A percentile compares a stretch with the other conserved stretches of the same genome.
These are phyloP conservation scores for Monosporozyma unispora DNA, from an alignment of 805 yeast genomes.

Conservation along the genomic window DNA sequence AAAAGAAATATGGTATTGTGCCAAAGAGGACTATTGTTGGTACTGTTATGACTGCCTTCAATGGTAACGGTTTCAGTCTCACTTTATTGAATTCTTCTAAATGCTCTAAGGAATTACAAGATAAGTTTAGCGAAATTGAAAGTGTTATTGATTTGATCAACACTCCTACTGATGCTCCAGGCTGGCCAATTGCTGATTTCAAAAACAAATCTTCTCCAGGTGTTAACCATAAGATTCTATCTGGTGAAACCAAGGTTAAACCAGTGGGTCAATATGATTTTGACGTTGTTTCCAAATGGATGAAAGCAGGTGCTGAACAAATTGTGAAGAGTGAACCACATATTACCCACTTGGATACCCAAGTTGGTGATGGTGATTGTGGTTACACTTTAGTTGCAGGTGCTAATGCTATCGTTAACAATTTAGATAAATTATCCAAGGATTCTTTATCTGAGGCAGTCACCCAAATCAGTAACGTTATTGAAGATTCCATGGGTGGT, in stretches of 20 bases:
- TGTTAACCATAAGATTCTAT: conserved; percentile 23
- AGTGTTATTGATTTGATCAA: conserved; percentile 51
- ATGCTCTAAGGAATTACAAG: conserved; percentile 33
- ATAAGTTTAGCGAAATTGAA: conserved; percentile 25
- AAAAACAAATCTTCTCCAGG: conserved; percentile 25
- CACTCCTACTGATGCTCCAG: conserved; percentile 68
- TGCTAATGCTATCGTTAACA: conserved; percentile 57
- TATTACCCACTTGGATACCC: conserved; percentile 75
- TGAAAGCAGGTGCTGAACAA: conserved; percentile 42
- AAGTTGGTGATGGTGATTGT: conserved; percentile 96
- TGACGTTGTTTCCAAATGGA: conserved; percentile 27
- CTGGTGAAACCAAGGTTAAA: conserved; percentile 27
- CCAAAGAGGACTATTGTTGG: conserved; percentile 71
- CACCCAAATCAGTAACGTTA: conserved; percentile 68
- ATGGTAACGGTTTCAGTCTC: conserved; percentile 86
- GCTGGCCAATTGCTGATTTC: conserved; percentile 46
- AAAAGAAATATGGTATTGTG: conserved; percentile 40
- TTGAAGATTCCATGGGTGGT: conserved; percentile 94
- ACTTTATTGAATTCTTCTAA: conserved; percentile 66
- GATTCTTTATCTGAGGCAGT: conserved; percentile 44
- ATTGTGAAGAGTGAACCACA: conserved; percentile 65
- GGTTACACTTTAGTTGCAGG: conserved; percentile 86
- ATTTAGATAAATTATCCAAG: conserved; percentile 37
- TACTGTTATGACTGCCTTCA: conserved; percentile 78
- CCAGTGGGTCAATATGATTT: conserved; percentile 33